A percentile compares a stretch with the other conserved stretches of the same genome.
Evolutionary conservation across 2,329 filamentous ascomycete species (phyloP).

Genomic region (Aspergillus carbonarius): DNA sequence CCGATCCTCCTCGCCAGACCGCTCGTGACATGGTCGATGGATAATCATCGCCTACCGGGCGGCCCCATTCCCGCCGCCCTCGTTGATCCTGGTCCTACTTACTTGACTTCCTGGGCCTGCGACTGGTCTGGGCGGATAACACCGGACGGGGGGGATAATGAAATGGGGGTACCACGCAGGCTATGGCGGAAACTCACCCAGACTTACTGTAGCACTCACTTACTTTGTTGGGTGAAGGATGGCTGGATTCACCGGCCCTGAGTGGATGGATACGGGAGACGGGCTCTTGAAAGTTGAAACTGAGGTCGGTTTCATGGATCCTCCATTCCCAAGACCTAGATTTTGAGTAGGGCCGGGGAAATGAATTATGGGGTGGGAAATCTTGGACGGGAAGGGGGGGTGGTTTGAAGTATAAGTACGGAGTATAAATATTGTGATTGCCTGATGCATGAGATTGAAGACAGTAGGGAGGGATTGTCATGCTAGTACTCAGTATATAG

Average conservation of each 20-base stretch:
- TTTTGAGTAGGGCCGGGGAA: conserved; percentile 16
- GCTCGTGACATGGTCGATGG: conserved; percentile 17
- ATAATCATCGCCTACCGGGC: background rate
- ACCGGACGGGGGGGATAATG: background rate
- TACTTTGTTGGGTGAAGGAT: conserved; percentile 4
- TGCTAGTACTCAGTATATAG: background rate
- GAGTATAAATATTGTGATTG: background rate
- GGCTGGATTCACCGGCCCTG: conserved; percentile 11
- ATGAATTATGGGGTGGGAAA: background rate
- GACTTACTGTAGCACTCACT: background rate
- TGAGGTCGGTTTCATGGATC: conserved; percentile 1
- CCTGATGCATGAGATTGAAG: background rate
- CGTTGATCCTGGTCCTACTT: background rate
- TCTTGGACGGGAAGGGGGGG: background rate
- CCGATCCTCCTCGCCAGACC: conserved; percentile 19
- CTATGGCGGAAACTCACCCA: background rate
- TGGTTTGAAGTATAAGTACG: background rate
- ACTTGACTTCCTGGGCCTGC: background rate
- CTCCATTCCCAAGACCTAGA: conserved; percentile 12
- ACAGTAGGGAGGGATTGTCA: background rate
- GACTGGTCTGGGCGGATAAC: background rate
- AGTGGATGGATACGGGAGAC: conserved; percentile 13
- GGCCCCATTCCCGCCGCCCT: background rate
- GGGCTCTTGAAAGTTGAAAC: conserved; percentile 4
- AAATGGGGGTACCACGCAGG: background rate